Evolutionary conservation across 208 protist species (phyloP), one percentile per base, ranked within the genome.

Genomic region (Acanthamoeba castellanii): DNA sequence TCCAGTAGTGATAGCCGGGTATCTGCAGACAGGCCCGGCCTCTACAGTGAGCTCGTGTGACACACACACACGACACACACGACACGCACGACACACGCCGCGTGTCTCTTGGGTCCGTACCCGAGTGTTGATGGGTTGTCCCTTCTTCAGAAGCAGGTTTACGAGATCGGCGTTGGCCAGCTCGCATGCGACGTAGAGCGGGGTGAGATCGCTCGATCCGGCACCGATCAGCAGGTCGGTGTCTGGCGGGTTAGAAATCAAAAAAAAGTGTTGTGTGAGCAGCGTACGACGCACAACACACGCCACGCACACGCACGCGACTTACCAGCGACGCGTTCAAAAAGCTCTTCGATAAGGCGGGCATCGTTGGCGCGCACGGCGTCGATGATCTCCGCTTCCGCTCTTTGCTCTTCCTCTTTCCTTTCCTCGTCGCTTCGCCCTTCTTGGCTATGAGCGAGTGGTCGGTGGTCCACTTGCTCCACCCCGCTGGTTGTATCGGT

Each of bases 1-100:
- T 95, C 70, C 55, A 84, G 30, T 72, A 96, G 37, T 95, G 27
- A 52, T 94, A 95, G 37, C 64, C 76, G 13, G 95, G 95, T 32
- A 94, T 94, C 13, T 85, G 78, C 68, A 47, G 45, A 47, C 45
- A 47, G 45, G 7, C 0, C 70, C 27, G 32, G 30, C 3, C 4
- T 25, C 27, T 6, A 81, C 18, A 20, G n/a, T 34, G n/a, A 30
- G 22, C 32, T 81, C 14, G 70, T 34, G 92, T 52, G 27, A 25
- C 27, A 72, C 82, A 89, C 8, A 82, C 37, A 64, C 27, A 30
- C 27, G 2, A 42, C 37, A 42, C 37, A 42, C 37, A 42, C 37
- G n/a, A n/a, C n/a, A n/a, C n/a, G 47, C 9, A 94, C 2, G 87
- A 42, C 27, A 66, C 37, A 68, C 5, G 14, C 27, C 37, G 37